Conservation (phyloP, 176 grass and related monocot genomes). For the Typha latifolia region DNA sequence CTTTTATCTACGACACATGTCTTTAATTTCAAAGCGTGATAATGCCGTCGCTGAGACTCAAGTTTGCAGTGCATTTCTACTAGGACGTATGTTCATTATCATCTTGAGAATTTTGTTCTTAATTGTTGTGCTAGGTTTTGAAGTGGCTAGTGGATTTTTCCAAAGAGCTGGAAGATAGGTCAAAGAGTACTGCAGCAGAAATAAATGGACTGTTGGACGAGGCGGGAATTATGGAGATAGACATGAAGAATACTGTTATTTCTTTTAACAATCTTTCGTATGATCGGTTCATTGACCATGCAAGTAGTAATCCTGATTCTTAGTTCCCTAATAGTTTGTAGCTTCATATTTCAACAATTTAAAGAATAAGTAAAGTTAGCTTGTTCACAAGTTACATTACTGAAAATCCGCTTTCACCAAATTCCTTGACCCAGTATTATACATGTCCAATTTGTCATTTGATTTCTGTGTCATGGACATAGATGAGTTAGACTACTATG, state of each 20-base stretch:
- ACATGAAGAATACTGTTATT: slow-evolving; percentile 48
- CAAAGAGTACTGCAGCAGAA: slow-evolving; percentile 32
- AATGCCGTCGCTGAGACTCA: no score
- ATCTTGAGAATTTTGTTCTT: background rate
- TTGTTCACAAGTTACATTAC: no score
- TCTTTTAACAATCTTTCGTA: slow-evolving; percentile 35
- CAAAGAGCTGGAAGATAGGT: slow-evolving; percentile 44
- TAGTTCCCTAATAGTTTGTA: no score
- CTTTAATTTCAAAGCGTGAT: no score
- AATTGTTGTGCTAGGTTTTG: slow-evolving; percentile 31
- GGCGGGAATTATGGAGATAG: slow-evolving; percentile 38
- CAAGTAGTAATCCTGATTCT: slow-evolving; percentile 51
- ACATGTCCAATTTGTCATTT: no score
- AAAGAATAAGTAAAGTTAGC: no score
- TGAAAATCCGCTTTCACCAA: no score
- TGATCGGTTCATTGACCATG: slow-evolving; percentile 53
- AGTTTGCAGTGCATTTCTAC: background rate
- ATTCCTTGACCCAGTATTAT: no score
- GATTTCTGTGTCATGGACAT: no score
- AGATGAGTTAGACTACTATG: no score
- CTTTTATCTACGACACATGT: no score
- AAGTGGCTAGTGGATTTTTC: slow-evolving; percentile 56
- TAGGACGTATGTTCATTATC: background rate
- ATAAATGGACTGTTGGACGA: slow-evolving; percentile 41
- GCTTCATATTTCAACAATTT: no score